Conservation (phyloP, 2,329 filamentous ascomycete genomes). For the Blastomyces gilchristii region DNA sequence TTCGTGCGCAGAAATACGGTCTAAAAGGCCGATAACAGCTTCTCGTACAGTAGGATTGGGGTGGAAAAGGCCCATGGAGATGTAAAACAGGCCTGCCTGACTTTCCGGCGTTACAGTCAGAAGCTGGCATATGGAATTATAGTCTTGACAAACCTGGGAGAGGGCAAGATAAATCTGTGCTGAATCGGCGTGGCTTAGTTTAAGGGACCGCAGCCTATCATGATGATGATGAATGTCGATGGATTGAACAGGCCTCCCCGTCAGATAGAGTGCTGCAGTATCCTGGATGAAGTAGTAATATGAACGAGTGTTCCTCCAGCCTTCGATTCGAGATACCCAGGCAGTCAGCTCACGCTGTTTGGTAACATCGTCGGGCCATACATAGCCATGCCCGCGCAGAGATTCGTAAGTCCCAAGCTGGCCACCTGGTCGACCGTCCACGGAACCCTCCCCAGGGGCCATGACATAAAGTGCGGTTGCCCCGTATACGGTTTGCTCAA, state of each 20-base stretch:
- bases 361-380: conserved; percentile 75
- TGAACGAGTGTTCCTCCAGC: conserved; percentile 88
- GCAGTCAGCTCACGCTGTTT: conserved; percentile 81
- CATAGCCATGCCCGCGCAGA: conserved; percentile 78
- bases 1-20: conserved; percentile 73
- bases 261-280: conserved; percentile 31
- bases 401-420: conserved; percentile 30
- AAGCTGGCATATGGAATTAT: conserved; percentile 76
- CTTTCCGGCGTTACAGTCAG: conserved; percentile 74
- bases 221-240: conserved; percentile 81
- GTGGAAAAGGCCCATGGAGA: conserved; percentile 86
- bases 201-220: conserved; percentile 75
- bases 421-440: conserved; percentile 27
- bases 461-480: conserved; percentile 75
- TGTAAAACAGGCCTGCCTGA: conserved; percentile 80
- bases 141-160: conserved; percentile 61
- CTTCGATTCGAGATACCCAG: conserved; percentile 86
- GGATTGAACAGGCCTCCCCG: conserved; percentile 32
- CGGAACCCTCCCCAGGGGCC: conserved; percentile 56
- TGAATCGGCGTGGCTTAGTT: conserved; percentile 63
- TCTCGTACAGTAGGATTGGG: conserved; percentile 69
- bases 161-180: conserved; percentile 79
- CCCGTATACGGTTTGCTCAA: conserved; percentile 92
- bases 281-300: conserved; percentile 92
- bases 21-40: conserved; percentile 67